phyloP scores from a whole-genome alignment of 1,284 basidiomycete species.

The Cryptococcus maquisensis region DNA sequence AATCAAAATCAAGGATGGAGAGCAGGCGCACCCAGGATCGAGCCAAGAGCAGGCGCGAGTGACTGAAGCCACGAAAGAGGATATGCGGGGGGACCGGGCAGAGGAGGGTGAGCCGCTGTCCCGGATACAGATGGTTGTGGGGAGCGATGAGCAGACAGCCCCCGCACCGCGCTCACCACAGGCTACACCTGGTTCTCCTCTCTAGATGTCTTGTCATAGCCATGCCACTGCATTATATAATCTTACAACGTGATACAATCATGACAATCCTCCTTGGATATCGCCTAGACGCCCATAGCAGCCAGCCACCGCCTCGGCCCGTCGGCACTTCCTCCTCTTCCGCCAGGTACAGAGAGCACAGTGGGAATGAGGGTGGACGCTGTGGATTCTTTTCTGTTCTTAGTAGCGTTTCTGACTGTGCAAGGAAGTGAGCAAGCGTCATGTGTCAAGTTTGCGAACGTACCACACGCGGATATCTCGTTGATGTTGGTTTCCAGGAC shows the following conservation, averaged over 20 bases:
- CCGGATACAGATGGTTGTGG: background rate
- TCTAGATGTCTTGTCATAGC: background rate
- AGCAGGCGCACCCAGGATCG: too few relatives aligned
- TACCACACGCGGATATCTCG: constrained; percentile 75
- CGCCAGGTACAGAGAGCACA: constrained; percentile 24
- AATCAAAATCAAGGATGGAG: too few relatives aligned
- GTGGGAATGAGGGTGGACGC: constrained; percentile 43
- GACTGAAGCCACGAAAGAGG: too few relatives aligned
- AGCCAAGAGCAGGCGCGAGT: too few relatives aligned
- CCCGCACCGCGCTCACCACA: background rate
- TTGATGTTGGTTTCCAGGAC: constrained; percentile 98
- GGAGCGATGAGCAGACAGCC: background rate
- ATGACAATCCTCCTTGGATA: background rate
- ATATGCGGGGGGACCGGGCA: too few relatives aligned
- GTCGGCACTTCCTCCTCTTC: constrained; percentile 27
- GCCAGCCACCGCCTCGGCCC: constrained; percentile 42
- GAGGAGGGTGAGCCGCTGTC: too few relatives aligned
- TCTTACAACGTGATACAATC: background rate
- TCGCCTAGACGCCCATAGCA: constrained; percentile 38
- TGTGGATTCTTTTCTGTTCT: constrained; percentile 42
- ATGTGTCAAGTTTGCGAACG: constrained; percentile 30
- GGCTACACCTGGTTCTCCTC: background rate
- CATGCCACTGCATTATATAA: background rate
- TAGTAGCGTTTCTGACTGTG: constrained; percentile 33
- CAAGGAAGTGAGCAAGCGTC: background rate